phyloP scores from a whole-genome alignment of 805 yeast species.

The Candida namnaoensis region DNA sequence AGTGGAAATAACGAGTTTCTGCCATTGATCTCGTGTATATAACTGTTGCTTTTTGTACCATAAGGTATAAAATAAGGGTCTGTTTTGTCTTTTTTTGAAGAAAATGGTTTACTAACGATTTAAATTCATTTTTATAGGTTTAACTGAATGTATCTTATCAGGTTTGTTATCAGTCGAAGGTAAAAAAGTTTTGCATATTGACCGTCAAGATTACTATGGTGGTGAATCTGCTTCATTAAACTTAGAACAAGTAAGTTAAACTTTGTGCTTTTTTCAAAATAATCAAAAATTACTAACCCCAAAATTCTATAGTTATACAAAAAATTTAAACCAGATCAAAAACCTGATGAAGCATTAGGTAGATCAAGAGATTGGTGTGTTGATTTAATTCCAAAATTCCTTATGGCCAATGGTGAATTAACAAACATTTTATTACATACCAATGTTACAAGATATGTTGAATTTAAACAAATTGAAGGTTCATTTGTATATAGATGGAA shows the following conservation, averaged over 20 bases:
- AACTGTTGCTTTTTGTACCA: no score
- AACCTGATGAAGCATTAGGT: slow-evolving; percentile 65
- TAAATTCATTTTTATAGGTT: slow-evolving; percentile 44
- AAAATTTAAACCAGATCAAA: slow-evolving; percentile 74
- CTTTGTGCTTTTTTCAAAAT: no score
- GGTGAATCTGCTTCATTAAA: slow-evolving; percentile 83
- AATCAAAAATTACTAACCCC: no score
- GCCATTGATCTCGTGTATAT: no score
- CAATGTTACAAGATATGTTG: slow-evolving; percentile 91
- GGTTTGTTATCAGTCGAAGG: slow-evolving; percentile 97
- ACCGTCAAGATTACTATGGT: slow-evolving; percentile 93
- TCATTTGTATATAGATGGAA: slow-evolving; percentile 84
- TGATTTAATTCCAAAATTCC: slow-evolving; percentile 90
- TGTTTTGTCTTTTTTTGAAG: no score
- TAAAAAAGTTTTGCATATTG: slow-evolving; percentile 93
- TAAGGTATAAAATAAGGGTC: no score
- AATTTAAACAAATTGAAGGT: slow-evolving; percentile 94
- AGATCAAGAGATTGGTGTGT: slow-evolving; percentile 97
- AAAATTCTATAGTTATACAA: slow-evolving; percentile 54
- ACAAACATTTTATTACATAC: slow-evolving; percentile 94
- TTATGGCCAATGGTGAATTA: slow-evolving; percentile 96
- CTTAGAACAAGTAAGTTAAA: slow-evolving; percentile 37
- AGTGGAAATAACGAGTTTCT: no score
- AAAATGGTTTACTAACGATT: neutral
- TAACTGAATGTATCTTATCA: slow-evolving; percentile 92